A percentile compares a stretch with the other conserved stretches of the same genome.
phyloP scores from a whole-genome alignment of 352 stramenopile species.

The Aphanomyces stellatus region DNA sequence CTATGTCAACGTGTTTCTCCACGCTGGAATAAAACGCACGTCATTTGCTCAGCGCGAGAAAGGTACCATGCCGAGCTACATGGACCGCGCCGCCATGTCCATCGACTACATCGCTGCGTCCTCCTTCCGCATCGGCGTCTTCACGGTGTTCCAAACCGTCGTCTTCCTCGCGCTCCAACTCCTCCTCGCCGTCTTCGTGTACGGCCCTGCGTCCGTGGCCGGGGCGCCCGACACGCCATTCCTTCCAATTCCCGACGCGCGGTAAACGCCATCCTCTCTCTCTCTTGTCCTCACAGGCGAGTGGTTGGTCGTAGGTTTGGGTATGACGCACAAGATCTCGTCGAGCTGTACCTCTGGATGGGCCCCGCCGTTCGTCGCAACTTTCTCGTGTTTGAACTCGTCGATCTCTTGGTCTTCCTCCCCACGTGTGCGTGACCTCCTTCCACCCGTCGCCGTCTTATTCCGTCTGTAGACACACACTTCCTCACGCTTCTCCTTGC shows the following conservation, averaged over 20 bases:
- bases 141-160: not conserved
- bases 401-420: not conserved
- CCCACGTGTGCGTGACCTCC: not conserved
- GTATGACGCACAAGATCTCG: not conserved
- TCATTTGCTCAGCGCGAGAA: too few relatives aligned
- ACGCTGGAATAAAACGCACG: too few relatives aligned
- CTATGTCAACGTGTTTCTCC: too few relatives aligned
- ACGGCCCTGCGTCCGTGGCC: not conserved
- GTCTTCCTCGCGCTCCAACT: not conserved
- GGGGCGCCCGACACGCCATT: not conserved
- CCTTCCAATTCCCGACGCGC: not conserved
- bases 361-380: not conserved
- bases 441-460: not conserved
- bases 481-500: not conserved
- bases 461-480: not conserved
- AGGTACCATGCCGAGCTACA: not conserved
- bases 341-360: slow-evolving; percentile 6
- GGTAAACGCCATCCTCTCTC: not conserved
- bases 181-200: not conserved
- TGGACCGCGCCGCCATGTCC: not conserved
- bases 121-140: not conserved
- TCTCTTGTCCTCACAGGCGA: too few relatives aligned
- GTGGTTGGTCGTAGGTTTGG: too few relatives aligned
- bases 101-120: not conserved
- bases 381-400: slow-evolving; percentile 1